These are phyloP conservation scores for Tetrahymena thermophila DNA, from an alignment of 73 alveolate genomes.

Conservation along the genomic window DNA sequence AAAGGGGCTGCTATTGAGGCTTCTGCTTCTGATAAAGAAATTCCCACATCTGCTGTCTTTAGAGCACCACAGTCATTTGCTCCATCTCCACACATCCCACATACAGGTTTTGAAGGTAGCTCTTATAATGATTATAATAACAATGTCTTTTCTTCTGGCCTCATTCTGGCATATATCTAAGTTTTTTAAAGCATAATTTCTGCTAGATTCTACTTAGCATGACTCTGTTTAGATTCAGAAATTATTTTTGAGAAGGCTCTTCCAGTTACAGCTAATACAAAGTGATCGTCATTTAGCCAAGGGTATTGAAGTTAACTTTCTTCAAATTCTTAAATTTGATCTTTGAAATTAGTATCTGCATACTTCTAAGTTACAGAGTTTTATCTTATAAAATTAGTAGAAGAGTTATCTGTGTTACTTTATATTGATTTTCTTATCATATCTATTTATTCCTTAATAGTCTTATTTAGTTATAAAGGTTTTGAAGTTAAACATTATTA, in stretches of 20 bases:
- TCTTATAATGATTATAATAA: slow-evolving; percentile 16
- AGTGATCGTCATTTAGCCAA: not conserved
- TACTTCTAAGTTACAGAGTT: not conserved
- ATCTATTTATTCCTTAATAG: not conserved
- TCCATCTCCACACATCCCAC: slow-evolving; percentile 61
- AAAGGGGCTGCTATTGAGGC: slow-evolving; percentile 79
- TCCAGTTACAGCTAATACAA: slow-evolving; percentile 22
- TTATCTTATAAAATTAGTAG: not conserved
- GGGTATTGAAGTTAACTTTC: not conserved
- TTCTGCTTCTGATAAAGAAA: slow-evolving; percentile 65
- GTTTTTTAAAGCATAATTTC: slow-evolving; percentile 9
- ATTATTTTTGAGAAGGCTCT: not conserved
- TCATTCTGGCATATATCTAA: slow-evolving; percentile 38
- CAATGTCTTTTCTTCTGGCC: slow-evolving; percentile 43
- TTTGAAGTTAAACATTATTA: not conserved
- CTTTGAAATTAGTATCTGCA: not conserved
- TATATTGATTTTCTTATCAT: not conserved
- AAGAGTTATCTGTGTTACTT: not conserved
- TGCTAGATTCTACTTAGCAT: not conserved
- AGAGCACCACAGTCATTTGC: slow-evolving; percentile 69
- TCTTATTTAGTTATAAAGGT: not conserved
- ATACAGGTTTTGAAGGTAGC: not conserved
- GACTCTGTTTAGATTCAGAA: not conserved
- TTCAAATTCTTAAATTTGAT: not conserved
- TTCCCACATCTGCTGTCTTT: slow-evolving; percentile 59